Evolutionary conservation across 805 yeast species (phyloP).

Genomic region (Myxozyma udenii): DNA sequence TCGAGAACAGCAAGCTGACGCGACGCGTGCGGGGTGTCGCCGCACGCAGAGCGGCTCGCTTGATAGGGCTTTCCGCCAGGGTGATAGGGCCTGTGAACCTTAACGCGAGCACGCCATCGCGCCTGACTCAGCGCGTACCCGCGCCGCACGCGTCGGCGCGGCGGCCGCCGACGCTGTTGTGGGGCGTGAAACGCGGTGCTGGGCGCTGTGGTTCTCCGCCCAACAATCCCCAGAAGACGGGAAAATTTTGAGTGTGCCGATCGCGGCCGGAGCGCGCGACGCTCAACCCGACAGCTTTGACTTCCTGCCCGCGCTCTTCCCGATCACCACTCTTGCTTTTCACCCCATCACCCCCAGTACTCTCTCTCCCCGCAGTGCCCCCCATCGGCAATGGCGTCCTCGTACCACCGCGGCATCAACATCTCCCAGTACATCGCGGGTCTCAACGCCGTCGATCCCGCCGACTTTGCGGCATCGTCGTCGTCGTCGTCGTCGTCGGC

Average conservation of each 20-base stretch:
- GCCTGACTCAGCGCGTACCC: background rate
- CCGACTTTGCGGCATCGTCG: slow-evolving; percentile 25
- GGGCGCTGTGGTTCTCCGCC: background rate
- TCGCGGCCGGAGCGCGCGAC: background rate
- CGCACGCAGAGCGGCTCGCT: no score
- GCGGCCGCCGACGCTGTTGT: background rate
- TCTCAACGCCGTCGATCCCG: slow-evolving; percentile 37
- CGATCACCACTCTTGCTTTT: background rate
- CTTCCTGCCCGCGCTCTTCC: background rate
- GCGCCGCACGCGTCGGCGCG: background rate
- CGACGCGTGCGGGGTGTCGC: no score
- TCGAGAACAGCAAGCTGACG: no score
- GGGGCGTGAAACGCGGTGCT: background rate
- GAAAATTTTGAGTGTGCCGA: no score
- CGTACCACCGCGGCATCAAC: slow-evolving; percentile 33
- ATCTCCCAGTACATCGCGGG: slow-evolving; percentile 38
- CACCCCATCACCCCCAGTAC: no score
- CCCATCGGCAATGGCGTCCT: slow-evolving; percentile 22
- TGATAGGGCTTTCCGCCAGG: background rate
- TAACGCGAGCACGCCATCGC: background rate
- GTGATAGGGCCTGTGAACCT: no score
- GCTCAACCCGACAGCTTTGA: no score
- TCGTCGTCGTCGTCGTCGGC: background rate
- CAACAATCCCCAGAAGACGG: background rate
- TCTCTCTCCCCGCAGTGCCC: no score